phyloP scores from a whole-genome alignment of 192 early-diverging fungal species.

The Chytriomyces confervae region DNA sequence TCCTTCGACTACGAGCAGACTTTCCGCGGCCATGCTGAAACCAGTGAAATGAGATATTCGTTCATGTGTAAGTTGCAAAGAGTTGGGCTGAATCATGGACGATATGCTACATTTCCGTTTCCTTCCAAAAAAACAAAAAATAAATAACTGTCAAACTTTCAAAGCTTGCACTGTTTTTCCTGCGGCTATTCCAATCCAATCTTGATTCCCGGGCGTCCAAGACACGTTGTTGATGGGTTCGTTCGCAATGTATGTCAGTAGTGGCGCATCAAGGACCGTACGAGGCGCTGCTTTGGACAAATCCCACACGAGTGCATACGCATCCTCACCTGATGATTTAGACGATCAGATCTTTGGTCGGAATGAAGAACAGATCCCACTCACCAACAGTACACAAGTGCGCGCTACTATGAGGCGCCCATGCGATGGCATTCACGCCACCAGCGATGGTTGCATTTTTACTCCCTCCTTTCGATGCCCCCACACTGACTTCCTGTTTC shows the following conservation, averaged over 20 bases:
- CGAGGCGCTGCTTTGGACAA: slow-evolving; percentile 42
- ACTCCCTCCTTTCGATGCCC: too few relatives aligned
- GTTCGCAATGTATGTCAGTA: slow-evolving; percentile 77
- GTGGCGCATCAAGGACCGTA: slow-evolving; percentile 62
- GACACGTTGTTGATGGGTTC: slow-evolving; percentile 80
- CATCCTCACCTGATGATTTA: slow-evolving; percentile 74
- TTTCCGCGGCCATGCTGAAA: background rate
- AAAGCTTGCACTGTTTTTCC: slow-evolving; percentile 86
- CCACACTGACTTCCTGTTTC: too few relatives aligned
- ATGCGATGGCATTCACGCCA: slow-evolving; percentile 79
- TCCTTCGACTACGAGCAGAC: background rate
- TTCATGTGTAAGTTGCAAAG: background rate
- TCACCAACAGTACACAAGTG: slow-evolving; percentile 88
- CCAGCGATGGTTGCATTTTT: slow-evolving; percentile 36
- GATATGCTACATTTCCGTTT: background rate
- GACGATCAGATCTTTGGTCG: background rate
- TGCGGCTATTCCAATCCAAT: slow-evolving; percentile 90
- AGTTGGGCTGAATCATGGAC: background rate
- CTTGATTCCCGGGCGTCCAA: slow-evolving; percentile 78
- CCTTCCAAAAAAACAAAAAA: background rate
- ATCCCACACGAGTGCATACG: slow-evolving; percentile 93
- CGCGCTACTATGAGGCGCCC: slow-evolving; percentile 81
- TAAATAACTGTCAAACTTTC: slow-evolving; percentile 63
- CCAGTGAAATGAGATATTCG: background rate
- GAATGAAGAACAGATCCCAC: background rate